Conservation (phyloP, 2,329 filamentous ascomycete genomes). For the Nemania abortiva region DNA sequence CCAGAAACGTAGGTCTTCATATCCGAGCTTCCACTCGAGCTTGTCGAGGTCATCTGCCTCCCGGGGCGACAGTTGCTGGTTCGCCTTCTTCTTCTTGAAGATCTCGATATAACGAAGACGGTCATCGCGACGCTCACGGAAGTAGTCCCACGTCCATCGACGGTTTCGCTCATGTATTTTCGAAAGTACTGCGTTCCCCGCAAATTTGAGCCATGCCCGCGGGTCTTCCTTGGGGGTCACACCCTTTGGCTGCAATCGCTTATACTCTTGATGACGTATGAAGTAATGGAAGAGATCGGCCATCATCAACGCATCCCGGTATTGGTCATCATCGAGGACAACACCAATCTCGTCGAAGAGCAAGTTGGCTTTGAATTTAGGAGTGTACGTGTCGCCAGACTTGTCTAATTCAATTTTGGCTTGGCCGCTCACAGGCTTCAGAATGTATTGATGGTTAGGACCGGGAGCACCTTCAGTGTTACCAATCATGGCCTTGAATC, state of each 20-base stretch:
- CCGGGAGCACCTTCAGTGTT: slow-evolving; percentile 69
- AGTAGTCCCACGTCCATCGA: slow-evolving; percentile 96
- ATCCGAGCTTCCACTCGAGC: slow-evolving; percentile 88
- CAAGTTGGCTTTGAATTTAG: slow-evolving; percentile 90
- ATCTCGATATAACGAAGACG: slow-evolving; percentile 89
- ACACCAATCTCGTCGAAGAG: slow-evolving; percentile 98
- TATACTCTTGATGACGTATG: slow-evolving; percentile 96
- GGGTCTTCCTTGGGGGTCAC: slow-evolving; percentile 88
- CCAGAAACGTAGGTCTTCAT: slow-evolving; percentile 98
- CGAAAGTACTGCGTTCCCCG: slow-evolving; percentile 85
- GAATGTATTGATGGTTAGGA: slow-evolving; percentile 85
- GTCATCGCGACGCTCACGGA: slow-evolving; percentile 91
- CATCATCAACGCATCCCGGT: slow-evolving; percentile 97
- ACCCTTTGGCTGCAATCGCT: slow-evolving; percentile 87
- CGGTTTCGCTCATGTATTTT: slow-evolving; percentile 97
- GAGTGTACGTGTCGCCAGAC: slow-evolving; percentile 80
- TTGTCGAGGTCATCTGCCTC: slow-evolving; percentile 79
- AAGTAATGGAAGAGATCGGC: slow-evolving; percentile 99
- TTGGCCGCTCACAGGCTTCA: slow-evolving; percentile 94
- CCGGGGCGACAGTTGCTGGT: slow-evolving; percentile 74
- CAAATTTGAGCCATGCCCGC: slow-evolving; percentile 91
- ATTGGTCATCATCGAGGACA: slow-evolving; percentile 97
- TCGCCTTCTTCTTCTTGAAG: slow-evolving; percentile 93
- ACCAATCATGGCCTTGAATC: slow-evolving; percentile 84
- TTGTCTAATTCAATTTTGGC: slow-evolving; percentile 97